Evolutionary conservation across 257 asterid genomes (phyloP).

Genomic region (Capsicum rhomboideum): DNA sequence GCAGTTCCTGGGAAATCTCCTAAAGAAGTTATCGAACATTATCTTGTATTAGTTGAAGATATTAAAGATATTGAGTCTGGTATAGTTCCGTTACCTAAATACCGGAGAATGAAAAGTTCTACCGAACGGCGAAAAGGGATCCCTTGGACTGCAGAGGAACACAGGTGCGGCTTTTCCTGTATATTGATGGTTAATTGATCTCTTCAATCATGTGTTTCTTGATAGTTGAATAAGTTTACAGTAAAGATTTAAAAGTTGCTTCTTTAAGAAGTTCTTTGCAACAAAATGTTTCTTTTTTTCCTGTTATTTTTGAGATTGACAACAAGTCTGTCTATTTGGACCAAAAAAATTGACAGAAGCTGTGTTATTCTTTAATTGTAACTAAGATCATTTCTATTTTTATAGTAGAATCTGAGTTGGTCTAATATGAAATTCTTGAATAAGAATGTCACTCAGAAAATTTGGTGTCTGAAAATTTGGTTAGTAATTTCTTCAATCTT

Average conservation of each 20-base stretch:
- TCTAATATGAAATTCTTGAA: background rate
- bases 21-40: background rate
- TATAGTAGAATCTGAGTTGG: background rate
- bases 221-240: background rate
- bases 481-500: background rate
- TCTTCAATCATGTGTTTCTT: background rate
- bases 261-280: background rate
- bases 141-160: conserved; percentile 48
- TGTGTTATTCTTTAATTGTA: background rate
- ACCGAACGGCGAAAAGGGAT: conserved; percentile 10
- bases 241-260: background rate
- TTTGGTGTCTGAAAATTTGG: background rate
- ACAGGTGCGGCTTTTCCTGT: conserved; percentile 16
- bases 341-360: background rate
- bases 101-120: background rate
- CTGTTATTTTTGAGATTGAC: background rate
- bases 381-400: background rate
- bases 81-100: background rate
- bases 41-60: background rate
- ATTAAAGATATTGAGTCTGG: background rate
- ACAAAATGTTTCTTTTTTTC: background rate
- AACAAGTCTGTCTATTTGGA: background rate
- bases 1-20: background rate
- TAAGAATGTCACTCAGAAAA: background rate
- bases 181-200: background rate